A percentile compares a stretch with the other conserved stretches of the same genome.
These are phyloP conservation scores for Solanum pinnatisectum DNA, from an alignment of 257 asterid species.

Conservation along the genomic window DNA sequence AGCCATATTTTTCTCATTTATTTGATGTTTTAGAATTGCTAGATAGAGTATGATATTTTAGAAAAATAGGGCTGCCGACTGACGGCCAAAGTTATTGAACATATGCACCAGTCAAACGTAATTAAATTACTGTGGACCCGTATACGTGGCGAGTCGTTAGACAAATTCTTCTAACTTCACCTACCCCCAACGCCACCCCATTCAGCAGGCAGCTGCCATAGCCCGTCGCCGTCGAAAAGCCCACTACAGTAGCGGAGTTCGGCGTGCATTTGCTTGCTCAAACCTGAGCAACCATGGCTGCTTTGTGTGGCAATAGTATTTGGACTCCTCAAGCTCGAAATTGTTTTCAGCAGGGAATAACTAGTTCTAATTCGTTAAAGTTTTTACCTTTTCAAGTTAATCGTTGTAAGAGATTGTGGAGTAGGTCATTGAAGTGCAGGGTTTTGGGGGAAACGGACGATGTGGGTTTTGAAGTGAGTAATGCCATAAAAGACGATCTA, in stretches of 20 bases:
- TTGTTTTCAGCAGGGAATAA: neutral
- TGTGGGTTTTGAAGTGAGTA: constrained; percentile 25
- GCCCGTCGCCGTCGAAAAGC: neutral
- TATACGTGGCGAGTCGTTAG: neutral
- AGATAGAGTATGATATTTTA: too few relatives aligned
- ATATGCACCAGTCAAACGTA: neutral
- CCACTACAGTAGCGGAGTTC: neutral
- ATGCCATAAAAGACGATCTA: constrained; percentile 50
- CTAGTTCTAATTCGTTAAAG: neutral
- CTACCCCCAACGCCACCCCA: neutral
- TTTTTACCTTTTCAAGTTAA: neutral
- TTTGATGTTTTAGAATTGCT: neutral
- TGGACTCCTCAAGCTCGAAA: neutral
- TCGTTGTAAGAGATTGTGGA: neutral
- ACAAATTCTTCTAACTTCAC: neutral
- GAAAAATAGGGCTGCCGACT: neutral
- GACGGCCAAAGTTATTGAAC: neutral
- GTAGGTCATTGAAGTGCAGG: constrained; percentile 3
- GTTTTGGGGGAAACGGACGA: constrained; percentile 32
- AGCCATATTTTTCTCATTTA: neutral
- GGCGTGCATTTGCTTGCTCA: neutral
- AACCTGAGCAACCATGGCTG: neutral
- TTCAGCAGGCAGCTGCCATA: neutral
- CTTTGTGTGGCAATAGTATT: neutral
- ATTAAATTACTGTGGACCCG: neutral